phyloP scores from a whole-genome alignment of 108 stramenopile species.

The Nannochloropsis gaditana region DNA sequence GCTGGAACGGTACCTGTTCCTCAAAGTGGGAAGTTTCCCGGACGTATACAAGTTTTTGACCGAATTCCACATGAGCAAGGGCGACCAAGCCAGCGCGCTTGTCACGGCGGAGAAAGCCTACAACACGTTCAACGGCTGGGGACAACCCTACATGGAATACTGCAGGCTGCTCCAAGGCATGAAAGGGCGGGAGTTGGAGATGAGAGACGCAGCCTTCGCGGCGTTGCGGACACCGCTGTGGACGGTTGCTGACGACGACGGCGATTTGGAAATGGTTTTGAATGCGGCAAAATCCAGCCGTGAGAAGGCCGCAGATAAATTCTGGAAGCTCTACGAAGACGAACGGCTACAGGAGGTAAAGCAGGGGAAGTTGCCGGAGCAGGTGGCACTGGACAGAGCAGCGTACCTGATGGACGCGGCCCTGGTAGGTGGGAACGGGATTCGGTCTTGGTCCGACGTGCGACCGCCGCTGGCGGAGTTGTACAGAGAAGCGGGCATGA shows the following conservation, averaged over 20 bases:
- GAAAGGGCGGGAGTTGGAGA: not conserved
- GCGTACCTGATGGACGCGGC: conserved; percentile 15
- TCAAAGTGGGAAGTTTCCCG: not conserved
- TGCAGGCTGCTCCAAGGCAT: not conserved
- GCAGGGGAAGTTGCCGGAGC: not conserved
- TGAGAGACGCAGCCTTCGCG: not conserved
- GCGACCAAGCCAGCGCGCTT: not conserved
- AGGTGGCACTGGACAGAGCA: not conserved
- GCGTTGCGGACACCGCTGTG: conserved; percentile 7
- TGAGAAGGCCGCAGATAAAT: conserved; percentile 16
- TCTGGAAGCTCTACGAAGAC: not conserved
- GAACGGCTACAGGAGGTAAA: not conserved
- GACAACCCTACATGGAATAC: conserved; percentile 17
- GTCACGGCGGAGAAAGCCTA: conserved; percentile 12
- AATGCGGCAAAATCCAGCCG: not conserved
- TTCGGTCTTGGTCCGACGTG: not conserved
- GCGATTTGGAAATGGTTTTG: conserved; percentile 3
- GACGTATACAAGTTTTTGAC: conserved; percentile 16
- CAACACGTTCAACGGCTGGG: not conserved
- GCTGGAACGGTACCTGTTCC: not conserved
- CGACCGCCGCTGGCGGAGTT: not conserved
- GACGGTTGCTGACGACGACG: not conserved
- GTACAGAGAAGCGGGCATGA: not conserved
- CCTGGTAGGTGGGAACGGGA: not conserved
- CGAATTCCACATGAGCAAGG: not conserved